Evolutionary conservation across 2,329 filamentous ascomycete genomes (phyloP).

Genomic region (Diaporthe citriasiana): DNA sequence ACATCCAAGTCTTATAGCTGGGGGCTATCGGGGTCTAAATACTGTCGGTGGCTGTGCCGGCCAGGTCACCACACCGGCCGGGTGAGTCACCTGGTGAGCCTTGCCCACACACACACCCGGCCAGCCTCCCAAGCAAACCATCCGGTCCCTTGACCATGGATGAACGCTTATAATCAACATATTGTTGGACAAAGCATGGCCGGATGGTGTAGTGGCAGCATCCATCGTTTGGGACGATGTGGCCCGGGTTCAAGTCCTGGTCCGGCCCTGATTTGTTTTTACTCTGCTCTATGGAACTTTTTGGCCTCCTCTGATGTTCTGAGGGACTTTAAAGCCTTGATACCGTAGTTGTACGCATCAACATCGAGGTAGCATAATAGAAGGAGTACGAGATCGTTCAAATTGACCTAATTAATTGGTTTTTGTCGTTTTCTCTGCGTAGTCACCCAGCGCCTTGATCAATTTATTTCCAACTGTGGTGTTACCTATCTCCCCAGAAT

Average conservation of each 20-base stretch:
- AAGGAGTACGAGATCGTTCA: too few relatives aligned
- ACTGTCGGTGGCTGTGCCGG: slow-evolving; percentile 11
- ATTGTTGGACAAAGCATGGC: neutral
- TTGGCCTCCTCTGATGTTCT: neutral
- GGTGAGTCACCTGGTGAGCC: slow-evolving; percentile 17
- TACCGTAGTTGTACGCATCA: neutral
- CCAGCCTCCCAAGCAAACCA: neutral
- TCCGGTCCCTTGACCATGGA: neutral
- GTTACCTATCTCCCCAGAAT: neutral
- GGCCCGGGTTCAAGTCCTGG: slow-evolving; percentile 30
- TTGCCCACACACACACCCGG: neutral
- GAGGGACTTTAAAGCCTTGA: too few relatives aligned
- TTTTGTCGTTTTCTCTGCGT: neutral
- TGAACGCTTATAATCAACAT: neutral
- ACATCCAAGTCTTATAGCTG: neutral
- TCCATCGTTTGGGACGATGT: slow-evolving; percentile 33
- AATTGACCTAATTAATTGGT: neutral
- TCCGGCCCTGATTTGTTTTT: slow-evolving; percentile 11
- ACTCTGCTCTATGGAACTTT: neutral
- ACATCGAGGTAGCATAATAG: too few relatives aligned
- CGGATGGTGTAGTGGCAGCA: slow-evolving; percentile 32
- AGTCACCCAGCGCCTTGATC: neutral
- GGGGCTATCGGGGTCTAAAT: neutral
- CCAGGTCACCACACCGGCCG: neutral
- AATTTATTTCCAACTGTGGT: neutral